phyloP scores from a whole-genome alignment of 345 rosid species.

The Arabis hirsuta region DNA sequence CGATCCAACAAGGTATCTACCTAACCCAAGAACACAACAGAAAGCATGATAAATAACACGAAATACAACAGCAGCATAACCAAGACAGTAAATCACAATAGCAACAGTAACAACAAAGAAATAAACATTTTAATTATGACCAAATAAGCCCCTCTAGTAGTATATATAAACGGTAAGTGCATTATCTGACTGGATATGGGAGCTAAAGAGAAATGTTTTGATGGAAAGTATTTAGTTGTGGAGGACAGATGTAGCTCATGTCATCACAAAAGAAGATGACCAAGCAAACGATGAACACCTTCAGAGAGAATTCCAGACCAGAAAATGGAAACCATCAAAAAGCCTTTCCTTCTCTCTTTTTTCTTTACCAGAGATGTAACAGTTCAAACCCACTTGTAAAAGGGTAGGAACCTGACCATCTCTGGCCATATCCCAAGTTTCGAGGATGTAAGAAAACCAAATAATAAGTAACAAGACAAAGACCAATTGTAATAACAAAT shows the following conservation, averaged over 20 bases:
- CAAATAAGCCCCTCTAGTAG: background rate
- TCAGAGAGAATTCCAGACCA: conserved; percentile 40
- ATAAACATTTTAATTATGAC: background rate
- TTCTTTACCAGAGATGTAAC: conserved; percentile 60
- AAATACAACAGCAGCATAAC: conserved; percentile 26
- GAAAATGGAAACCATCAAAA: conserved; percentile 51
- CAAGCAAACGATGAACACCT: conserved; percentile 61
- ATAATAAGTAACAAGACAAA: background rate
- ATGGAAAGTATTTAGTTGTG: conserved; percentile 27
- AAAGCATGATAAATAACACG: background rate
- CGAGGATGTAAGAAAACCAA: background rate
- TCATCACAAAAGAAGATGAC: conserved; percentile 40
- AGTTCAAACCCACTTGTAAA: conserved; percentile 40
- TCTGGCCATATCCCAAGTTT: conserved; percentile 22
- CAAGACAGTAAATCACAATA: conserved; percentile 8
- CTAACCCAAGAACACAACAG: conserved; percentile 49
- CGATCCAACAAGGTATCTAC: conserved; percentile 66
- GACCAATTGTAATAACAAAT: background rate
- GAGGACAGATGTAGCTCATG: conserved; percentile 61
- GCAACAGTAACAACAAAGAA: background rate
- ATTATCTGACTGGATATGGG: background rate
- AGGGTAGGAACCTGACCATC: conserved; percentile 50
- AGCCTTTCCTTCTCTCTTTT: conserved; percentile 43
- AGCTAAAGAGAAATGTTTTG: conserved; percentile 12
- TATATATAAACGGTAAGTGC: background rate